Conservation (phyloP, 2,329 filamentous ascomycete genomes). For the Fusarium continuum region DNA sequence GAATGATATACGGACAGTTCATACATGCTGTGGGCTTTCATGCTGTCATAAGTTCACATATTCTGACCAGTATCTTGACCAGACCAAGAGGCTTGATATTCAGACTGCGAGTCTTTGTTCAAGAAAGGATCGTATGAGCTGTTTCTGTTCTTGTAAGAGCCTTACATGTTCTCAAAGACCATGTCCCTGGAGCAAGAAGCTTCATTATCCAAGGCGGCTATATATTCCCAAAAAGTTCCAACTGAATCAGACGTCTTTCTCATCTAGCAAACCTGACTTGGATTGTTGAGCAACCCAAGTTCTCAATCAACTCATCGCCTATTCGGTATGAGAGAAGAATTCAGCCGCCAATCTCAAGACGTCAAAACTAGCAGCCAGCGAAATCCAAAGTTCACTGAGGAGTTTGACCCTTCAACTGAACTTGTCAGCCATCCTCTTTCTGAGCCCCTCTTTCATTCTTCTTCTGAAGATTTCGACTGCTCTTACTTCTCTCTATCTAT, state of each 20-base stretch:
- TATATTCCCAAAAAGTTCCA: neutral
- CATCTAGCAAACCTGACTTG: neutral
- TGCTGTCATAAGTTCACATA: neutral
- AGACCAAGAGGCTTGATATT: no score
- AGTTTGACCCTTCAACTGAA: neutral
- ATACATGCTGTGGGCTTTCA: neutral
- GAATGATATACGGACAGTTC: neutral
- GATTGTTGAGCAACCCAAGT: neutral
- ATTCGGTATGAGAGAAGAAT: neutral
- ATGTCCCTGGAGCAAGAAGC: neutral
- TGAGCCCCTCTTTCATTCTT: neutral
- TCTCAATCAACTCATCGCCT: no score
- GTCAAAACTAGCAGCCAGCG: neutral
- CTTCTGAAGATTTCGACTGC: neutral
- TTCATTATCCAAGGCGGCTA: neutral
- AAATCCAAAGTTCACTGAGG: conserved; percentile 1
- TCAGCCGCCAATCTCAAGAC: neutral
- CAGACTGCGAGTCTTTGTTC: neutral
- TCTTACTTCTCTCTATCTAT: neutral
- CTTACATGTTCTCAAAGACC: neutral
- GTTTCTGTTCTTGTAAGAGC: neutral
- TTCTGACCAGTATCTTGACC: neutral
- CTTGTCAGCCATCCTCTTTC: neutral
- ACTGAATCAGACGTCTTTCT: no score
- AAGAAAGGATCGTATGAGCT: no score